phyloP scores from a whole-genome alignment of 2,329 filamentous ascomycete species.

The Aspergillus candidus region DNA sequence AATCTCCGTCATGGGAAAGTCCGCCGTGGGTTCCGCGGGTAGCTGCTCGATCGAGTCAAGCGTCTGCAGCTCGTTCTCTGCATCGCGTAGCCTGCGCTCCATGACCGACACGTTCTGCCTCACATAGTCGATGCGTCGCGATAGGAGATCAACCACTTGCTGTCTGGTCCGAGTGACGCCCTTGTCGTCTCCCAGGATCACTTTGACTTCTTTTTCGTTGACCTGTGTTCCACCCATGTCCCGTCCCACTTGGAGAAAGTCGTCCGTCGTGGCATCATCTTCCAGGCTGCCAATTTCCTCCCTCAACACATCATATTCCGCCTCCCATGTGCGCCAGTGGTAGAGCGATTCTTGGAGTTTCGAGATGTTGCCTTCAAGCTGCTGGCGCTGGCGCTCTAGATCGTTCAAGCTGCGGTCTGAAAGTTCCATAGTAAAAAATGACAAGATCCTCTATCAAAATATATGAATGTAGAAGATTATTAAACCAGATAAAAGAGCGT shows the following conservation, averaged over 20 bases:
- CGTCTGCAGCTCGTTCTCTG: slow-evolving; percentile 61
- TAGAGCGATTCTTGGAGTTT: slow-evolving; percentile 69
- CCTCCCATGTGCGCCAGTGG: slow-evolving; percentile 86
- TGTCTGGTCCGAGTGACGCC: slow-evolving; percentile 46
- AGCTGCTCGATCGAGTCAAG: slow-evolving; percentile 56
- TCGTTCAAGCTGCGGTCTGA: slow-evolving; percentile 53
- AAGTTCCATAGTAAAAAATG: slow-evolving; percentile 24
- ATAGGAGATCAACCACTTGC: slow-evolving; percentile 63
- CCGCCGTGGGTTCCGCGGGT: slow-evolving; percentile 58
- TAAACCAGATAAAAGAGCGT: neutral
- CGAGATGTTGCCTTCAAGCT: slow-evolving; percentile 68
- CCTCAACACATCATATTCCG: slow-evolving; percentile 83
- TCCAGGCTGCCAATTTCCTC: slow-evolving; percentile 64
- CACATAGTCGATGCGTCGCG: slow-evolving; percentile 82
- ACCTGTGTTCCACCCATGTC: slow-evolving; percentile 43
- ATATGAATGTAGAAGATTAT: neutral
- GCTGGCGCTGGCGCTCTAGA: slow-evolving; percentile 67
- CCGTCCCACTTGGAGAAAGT: slow-evolving; percentile 46
- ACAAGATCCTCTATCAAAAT: slow-evolving; percentile 6
- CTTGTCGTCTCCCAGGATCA: slow-evolving; percentile 45
- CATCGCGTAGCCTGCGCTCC: slow-evolving; percentile 63
- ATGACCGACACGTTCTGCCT: slow-evolving; percentile 70
- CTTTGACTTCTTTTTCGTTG: slow-evolving; percentile 49
- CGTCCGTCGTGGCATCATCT: slow-evolving; percentile 44
- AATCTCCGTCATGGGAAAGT: slow-evolving; percentile 78